Evolutionary conservation across 371 early-diverging fungal genomes (phyloP), one percentile per base, ranked within the genome.

Genomic region (Nematocida parisii): DNA sequence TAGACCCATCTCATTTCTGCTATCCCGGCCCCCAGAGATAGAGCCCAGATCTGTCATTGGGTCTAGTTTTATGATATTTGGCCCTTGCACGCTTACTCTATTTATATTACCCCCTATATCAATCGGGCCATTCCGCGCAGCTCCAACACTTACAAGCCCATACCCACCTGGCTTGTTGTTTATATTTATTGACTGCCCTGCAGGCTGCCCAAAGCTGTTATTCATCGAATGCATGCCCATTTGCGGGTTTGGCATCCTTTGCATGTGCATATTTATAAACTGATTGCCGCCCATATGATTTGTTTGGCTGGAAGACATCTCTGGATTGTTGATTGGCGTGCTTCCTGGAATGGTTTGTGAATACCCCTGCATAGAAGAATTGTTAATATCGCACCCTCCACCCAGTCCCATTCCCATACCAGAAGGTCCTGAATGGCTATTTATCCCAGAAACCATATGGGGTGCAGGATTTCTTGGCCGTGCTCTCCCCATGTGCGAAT

Each of bases 21-120:
- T 22, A 9, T 18, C 44, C 18, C 64, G 64, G 11, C 42, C 1
- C 0, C 64, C 22, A 2, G 13, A 42, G 42, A 45, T 45, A 11
- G 15, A n/a, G 7, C 64, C 64, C 44, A 64, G 39, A 15, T 64
- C 64, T 42, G 64, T 39, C 33, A 64, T 40, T 40, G 44, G 64
- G 22, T 64, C 64, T 45, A 64, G 22, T 42, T 64, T 64, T 13
- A 64, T 64, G 64, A 64, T 64, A 42, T 64, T 64, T 7, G 22
- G 64, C 20, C 9, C 22, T 9, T 9, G 11, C 11, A 42, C 42
- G 58, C 9, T 22, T 1, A 22, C 20, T 9, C 27, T 58, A 22
- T 22, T 9, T 22, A 11, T 22, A 22, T 7, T 11, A 1, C 20
- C 58, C 7, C 24, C 58, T 9, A n/a, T 58, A 7, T 9, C 58